These are phyloP conservation scores for Wickerhamomyces chaumierensis DNA, from an alignment of 805 yeast genomes.

Conservation along the genomic window DNA sequence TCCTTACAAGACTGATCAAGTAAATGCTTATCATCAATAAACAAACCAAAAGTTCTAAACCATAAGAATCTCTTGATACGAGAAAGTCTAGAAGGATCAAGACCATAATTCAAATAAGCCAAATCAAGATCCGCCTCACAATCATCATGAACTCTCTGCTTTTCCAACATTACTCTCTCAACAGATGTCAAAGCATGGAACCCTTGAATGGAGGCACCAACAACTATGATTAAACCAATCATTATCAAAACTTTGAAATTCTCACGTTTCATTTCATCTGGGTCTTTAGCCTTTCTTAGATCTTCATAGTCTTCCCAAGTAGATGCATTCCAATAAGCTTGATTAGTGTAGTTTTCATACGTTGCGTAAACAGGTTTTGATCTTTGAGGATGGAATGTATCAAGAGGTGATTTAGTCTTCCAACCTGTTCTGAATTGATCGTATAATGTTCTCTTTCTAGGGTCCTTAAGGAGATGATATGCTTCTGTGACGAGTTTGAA, in stretches of 20 bases:
- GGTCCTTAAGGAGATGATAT: slow-evolving; percentile 41
- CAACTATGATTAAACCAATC: slow-evolving; percentile 27
- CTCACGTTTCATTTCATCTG: slow-evolving; percentile 23
- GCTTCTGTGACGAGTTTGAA: slow-evolving; percentile 49
- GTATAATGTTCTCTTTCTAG: slow-evolving; percentile 30
- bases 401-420: slow-evolving; percentile 16
- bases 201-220: slow-evolving; percentile 29
- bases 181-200: slow-evolving; percentile 27
- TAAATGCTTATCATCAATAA: slow-evolving; percentile 17
- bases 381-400: slow-evolving; percentile 3
- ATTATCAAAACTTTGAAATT: slow-evolving; percentile 29
- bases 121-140: slow-evolving; percentile 28
- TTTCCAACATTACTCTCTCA: slow-evolving; percentile 23
- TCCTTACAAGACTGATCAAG: slow-evolving; percentile 33
- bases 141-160: slow-evolving; percentile 26
- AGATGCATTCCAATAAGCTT: slow-evolving; percentile 46
- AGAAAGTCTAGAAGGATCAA: slow-evolving; percentile 36
- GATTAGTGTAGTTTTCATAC: slow-evolving; percentile 10
- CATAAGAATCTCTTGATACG: slow-evolving; percentile 47
- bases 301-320: slow-evolving; percentile 53
- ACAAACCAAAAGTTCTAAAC: slow-evolving; percentile 33
- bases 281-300: slow-evolving; percentile 18
- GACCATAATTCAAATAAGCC: slow-evolving; percentile 40
- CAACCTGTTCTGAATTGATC: slow-evolving; percentile 38
- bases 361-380: slow-evolving; percentile 16